A percentile compares a stretch with the other conserved stretches of the same genome.
Evolutionary conservation across 306 rosid genomes (phyloP).

Genomic region (Quercus glauca): DNA sequence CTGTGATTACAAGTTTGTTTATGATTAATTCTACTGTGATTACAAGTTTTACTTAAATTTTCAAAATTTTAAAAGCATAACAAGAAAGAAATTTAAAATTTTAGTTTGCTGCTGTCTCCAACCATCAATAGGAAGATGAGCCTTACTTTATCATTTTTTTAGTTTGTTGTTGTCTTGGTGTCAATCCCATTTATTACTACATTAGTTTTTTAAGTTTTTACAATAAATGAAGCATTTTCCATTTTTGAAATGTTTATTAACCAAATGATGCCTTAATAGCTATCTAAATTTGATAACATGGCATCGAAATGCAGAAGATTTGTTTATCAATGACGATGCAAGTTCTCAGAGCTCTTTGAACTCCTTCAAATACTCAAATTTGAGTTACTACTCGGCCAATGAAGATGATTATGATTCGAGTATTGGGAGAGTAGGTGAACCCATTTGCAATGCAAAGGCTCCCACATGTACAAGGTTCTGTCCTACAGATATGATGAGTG

Average conservation of each 20-base stretch:
- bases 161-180: no score
- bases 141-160: no score
- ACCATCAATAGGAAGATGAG: no score
- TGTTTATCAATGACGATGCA: conserved; percentile 43
- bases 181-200: background rate
- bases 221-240: no score
- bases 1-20: no score
- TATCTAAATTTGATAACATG: background rate
- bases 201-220: background rate
- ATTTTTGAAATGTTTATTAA: no score
- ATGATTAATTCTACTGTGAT: no score
- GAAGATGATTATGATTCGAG: conserved; percentile 42
- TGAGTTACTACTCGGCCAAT: conserved; percentile 39
- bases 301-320: conserved; percentile 31
- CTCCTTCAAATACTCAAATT: conserved; percentile 52
- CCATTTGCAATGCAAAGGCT: conserved; percentile 19
- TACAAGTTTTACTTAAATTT: no score
- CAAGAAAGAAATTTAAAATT: no score
- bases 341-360: conserved; percentile 55
- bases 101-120: no score
- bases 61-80: no score
- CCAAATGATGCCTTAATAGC: background rate
- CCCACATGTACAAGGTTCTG: conserved; percentile 61
- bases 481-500: conserved; percentile 38
- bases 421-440: conserved; percentile 18